A percentile compares a stretch with the other conserved stretches of the same genome.
Evolutionary conservation across 2,329 filamentous ascomycete species (phyloP).

Genomic region (Boeremia exigua): DNA sequence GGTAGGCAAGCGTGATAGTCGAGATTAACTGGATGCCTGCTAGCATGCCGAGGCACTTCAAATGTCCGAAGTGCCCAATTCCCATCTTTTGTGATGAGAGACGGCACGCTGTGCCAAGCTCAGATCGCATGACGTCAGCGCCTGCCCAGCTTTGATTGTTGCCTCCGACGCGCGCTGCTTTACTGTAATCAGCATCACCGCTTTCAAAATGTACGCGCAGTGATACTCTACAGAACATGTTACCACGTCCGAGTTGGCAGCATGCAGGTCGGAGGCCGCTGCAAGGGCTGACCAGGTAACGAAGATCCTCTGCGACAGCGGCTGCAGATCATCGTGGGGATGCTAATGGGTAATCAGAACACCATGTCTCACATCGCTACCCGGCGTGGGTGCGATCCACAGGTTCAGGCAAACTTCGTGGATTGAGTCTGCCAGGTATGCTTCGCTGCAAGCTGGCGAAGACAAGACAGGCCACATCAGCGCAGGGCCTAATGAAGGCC

Average conservation of each 20-base stretch:
- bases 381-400: neutral
- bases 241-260: conserved; percentile 27
- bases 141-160: conserved; percentile 1
- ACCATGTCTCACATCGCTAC: conserved; percentile 9
- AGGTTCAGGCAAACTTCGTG: conserved; percentile 11
- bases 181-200: neutral
- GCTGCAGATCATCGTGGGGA: conserved; percentile 30
- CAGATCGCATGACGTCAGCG: conserved; percentile 10
- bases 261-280: conserved; percentile 25
- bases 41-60: too few relatives aligned
- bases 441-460: conserved; percentile 58
- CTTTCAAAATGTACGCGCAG: conserved; percentile 21
- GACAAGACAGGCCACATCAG: conserved; percentile 81
- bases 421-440: conserved; percentile 27
- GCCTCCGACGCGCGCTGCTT: conserved; percentile 2
- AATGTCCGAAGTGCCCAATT: too few relatives aligned
- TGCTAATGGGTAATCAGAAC: conserved; percentile 30
- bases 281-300: conserved; percentile 32
- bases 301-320: conserved; percentile 20
- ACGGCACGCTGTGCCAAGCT: conserved; percentile 6
- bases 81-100: neutral
- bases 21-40: too few relatives aligned
- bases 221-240: conserved; percentile 19
- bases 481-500: conserved; percentile 75
- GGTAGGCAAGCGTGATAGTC: too few relatives aligned